Evolutionary conservation across 805 yeast species (phyloP).

Genomic region (Teunomyces tritomae): DNA sequence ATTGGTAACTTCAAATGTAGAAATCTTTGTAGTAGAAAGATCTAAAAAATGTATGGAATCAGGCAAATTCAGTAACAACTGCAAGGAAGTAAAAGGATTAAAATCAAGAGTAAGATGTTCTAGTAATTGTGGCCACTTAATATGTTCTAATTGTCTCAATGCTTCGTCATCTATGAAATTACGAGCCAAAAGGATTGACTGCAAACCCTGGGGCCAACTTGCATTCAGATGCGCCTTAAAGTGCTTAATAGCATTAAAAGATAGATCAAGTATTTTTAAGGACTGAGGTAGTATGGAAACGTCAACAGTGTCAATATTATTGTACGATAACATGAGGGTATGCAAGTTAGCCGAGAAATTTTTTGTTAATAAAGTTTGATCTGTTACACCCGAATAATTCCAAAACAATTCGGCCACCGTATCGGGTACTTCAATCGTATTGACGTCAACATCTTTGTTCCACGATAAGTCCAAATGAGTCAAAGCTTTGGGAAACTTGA

Average conservation of each 20-base stretch:
- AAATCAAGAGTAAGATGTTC: conserved; percentile 21
- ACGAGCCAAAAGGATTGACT: conserved; percentile 21
- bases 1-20: conserved; percentile 11
- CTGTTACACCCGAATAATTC: conserved; percentile 25
- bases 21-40: conserved; percentile 22
- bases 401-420: conserved; percentile 26
- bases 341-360: conserved; percentile 21
- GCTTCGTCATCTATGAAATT: conserved; percentile 19
- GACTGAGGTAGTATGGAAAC: conserved; percentile 26
- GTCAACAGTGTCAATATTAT: conserved; percentile 19
- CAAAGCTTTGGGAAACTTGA: conserved; percentile 24
- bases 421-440: conserved; percentile 21
- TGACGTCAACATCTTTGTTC: conserved; percentile 23
- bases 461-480: conserved; percentile 36
- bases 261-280: conserved; percentile 29
- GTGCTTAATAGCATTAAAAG: conserved; percentile 17
- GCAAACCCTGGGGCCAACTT: conserved; percentile 26
- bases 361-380: conserved; percentile 8
- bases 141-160: conserved; percentile 13
- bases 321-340: conserved; percentile 34
- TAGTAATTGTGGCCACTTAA: conserved; percentile 24
- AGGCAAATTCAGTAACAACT: conserved; percentile 18
- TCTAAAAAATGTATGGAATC: conserved; percentile 21
- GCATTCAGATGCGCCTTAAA: conserved; percentile 2
- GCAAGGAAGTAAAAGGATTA: conserved; percentile 20